Evolutionary conservation across 495 filamentous ascomycete species (phyloP), one percentile per base, ranked within the genome.

Genomic region (Tuber brumale): DNA sequence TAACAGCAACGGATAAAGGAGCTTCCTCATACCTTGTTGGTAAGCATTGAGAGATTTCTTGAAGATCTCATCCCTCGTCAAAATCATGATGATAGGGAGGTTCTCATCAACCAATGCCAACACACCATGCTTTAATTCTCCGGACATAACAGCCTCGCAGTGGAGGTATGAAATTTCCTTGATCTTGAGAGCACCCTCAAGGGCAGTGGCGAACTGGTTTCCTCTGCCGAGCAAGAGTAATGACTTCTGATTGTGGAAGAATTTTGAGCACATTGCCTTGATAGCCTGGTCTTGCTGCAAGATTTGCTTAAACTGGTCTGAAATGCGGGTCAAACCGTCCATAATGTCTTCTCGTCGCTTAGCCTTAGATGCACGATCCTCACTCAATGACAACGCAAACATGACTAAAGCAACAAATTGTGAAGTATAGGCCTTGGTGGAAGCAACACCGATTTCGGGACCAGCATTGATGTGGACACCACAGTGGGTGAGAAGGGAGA

Each of bases 121-220:
- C 74, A 99, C 95, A 87, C 95, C 95, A 84, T 99, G 95, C 87
- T 99, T 99, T 79, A 99, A 86, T 86, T 99, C 95, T 84, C 95
- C 95, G 76, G 95, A 98, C 95, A 99, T 99, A 85, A 99, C 95
- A 82, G 95, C 95, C 87, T 99, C 95, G 85, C 95, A 99, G 85
- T 99, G 95, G 72, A 99, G 92, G 85, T 99, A 99, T 70, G 95
- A 98, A 80, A 99, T 99, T 86, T 99, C 95, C 89, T 99, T 99
- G 84, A 99, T 99, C 88, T 99, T 99, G 48, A 99, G 88, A 70
- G 95, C 95, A 89, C 95, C 95, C 87, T 99, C 95, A 66, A 99
- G 91, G 31, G 95, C 95, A 80, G 95, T 99, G 71, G 95, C 94
- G 85, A 94, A 97, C 85, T 99, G 95, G 82, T 93, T 93, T 77